A percentile compares a stretch with the other conserved stretches of the same genome.
phyloP scores from a whole-genome alignment of 129 eudicot species.

The Artemisia argyi region DNA sequence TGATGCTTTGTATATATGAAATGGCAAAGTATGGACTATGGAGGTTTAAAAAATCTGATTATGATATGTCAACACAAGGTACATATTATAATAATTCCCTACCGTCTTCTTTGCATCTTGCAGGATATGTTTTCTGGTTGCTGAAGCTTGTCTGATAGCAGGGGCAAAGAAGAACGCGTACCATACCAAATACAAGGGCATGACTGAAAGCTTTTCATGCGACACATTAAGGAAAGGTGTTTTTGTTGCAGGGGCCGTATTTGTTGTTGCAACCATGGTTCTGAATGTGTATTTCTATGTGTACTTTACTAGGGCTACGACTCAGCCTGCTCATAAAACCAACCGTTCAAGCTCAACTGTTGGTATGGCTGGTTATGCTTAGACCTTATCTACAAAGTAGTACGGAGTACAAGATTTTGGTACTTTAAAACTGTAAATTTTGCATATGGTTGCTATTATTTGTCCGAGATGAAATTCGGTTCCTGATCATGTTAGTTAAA shows the following conservation, averaged over 20 bases:
- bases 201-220: constrained; percentile 88
- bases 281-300: constrained; percentile 82
- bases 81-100: neutral
- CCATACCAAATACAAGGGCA: constrained; percentile 75
- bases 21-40: neutral
- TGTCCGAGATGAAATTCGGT: constrained; percentile 17
- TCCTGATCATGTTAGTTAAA: constrained; percentile 12
- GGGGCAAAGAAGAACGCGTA: constrained; percentile 94
- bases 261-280: constrained; percentile 81
- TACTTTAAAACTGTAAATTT: constrained; percentile 24
- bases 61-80: neutral
- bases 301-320: constrained; percentile 89
- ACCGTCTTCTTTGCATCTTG: constrained; percentile 10
- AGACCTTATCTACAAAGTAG: constrained; percentile 13
- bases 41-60: neutral
- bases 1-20: no score
- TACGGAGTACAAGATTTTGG: constrained; percentile 7
- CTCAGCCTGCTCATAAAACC: constrained; percentile 61
- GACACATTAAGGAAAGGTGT: constrained; percentile 83
- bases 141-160: constrained; percentile 85
- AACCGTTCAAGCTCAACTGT: constrained; percentile 59
- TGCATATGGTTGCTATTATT: constrained; percentile 24
- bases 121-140: constrained; percentile 85
- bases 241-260: constrained; percentile 95
- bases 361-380: constrained; percentile 80